Conservation (phyloP, 2,329 filamentous ascomycete species). For the Xylaria sp. region DNA sequence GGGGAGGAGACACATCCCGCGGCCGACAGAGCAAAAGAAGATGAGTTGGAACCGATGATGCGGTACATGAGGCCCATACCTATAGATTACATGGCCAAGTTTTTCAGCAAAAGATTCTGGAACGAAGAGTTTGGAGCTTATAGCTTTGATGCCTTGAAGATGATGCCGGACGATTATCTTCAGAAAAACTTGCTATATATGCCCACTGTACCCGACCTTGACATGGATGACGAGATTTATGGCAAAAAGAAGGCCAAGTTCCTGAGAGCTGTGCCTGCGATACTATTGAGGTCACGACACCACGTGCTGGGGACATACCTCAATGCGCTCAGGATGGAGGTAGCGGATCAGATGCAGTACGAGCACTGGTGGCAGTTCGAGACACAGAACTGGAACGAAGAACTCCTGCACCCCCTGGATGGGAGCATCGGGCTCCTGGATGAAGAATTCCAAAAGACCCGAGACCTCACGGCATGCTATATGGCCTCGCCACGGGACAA, state of each 20-base stretch:
- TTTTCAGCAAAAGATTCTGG: constrained; percentile 47
- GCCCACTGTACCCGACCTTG: accelerated
- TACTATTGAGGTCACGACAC: constrained; percentile 24
- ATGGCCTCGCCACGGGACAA: background rate
- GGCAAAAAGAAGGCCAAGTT: constrained; percentile 25
- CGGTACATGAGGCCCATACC: constrained; percentile 33
- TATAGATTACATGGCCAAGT: constrained; percentile 38
- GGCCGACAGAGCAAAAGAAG: background rate
- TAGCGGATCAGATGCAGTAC: background rate
- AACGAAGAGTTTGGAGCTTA: constrained; percentile 33
- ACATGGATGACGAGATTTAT: background rate
- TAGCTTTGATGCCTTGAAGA: constrained; percentile 38
- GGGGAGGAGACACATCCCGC: constrained; percentile 25
- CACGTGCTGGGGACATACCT: constrained; percentile 33
- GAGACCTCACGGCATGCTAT: background rate
- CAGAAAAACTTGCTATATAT: constrained; percentile 6
- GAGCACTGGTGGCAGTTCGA: constrained; percentile 19
- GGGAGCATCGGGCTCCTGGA: background rate
- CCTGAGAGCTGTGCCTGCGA: constrained; percentile 4
- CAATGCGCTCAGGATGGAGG: background rate
- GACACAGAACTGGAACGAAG: background rate
- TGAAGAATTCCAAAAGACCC: background rate
- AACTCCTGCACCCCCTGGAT: constrained; percentile 6
- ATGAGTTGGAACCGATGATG: constrained; percentile 12
- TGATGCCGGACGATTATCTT: constrained; percentile 13